These are phyloP conservation scores for Hericium erinaceus DNA, from an alignment of 768 basidiomycete species.

Conservation along the genomic window DNA sequence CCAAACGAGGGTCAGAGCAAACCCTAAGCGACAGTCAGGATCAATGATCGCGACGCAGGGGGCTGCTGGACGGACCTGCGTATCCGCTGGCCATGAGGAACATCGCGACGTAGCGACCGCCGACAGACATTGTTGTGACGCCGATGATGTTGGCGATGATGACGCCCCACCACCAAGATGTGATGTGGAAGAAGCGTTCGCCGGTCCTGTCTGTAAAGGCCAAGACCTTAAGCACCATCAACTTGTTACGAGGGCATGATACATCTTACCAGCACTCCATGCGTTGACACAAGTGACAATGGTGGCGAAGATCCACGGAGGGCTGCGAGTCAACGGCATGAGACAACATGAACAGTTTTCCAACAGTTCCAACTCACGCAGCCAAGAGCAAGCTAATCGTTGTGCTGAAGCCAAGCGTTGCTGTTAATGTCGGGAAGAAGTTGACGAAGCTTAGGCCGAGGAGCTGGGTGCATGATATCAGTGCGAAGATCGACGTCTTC, in stretches of 20 bases:
- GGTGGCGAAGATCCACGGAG: constrained; percentile 54
- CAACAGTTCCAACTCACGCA: constrained; percentile 34
- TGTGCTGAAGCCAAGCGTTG: constrained; percentile 51
- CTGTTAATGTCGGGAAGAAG: constrained; percentile 52
- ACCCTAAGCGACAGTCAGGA: constrained; percentile 18
- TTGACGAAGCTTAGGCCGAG: constrained; percentile 51
- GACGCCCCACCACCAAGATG: constrained; percentile 48
- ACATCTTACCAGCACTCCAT: constrained; percentile 39
- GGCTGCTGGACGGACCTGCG: constrained; percentile 20
- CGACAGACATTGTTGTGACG: constrained; percentile 41
- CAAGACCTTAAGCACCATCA: neutral
- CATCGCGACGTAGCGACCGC: constrained; percentile 48
- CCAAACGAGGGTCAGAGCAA: constrained; percentile 46
- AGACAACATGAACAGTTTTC: neutral
- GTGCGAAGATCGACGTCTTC: constrained; percentile 42
- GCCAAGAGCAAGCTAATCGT: constrained; percentile 51
- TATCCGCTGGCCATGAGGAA: constrained; percentile 58
- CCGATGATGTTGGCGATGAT: constrained; percentile 56
- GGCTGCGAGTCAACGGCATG: constrained; percentile 25
- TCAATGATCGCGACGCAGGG: neutral
- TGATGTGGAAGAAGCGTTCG: constrained; percentile 56
- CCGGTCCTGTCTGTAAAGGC: constrained; percentile 42
- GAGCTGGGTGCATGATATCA: constrained; percentile 41
- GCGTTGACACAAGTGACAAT: constrained; percentile 42
- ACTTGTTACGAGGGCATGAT: neutral